phyloP scores from a whole-genome alignment of 495 filamentous ascomycete species.

The Neurospora sp. region DNA sequence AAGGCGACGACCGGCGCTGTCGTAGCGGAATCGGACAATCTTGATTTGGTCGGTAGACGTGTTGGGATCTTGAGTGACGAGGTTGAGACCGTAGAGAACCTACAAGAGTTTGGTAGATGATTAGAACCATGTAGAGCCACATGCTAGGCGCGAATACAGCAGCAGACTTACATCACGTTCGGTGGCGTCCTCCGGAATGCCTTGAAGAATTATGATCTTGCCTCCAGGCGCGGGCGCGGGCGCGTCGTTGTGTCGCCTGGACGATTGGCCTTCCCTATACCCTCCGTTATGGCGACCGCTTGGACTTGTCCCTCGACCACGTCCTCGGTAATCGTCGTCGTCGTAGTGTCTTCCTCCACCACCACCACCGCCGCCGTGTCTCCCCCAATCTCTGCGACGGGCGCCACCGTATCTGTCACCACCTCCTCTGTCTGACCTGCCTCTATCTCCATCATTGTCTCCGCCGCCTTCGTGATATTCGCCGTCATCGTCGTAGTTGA shows the following conservation, averaged over 20 bases:
- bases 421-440: neutral
- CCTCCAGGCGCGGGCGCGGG: slow-evolving; percentile 2
- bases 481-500: slow-evolving; percentile 24
- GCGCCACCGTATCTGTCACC: neutral
- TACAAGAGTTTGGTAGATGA: neutral
- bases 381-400: neutral
- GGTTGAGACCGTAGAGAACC: slow-evolving; percentile 24
- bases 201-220: slow-evolving; percentile 13
- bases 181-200: slow-evolving; percentile 21
- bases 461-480: neutral
- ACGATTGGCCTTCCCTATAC: neutral
- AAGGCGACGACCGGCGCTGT: slow-evolving; percentile 22
- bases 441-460: neutral
- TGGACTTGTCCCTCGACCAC: neutral
- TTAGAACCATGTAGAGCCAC: neutral
- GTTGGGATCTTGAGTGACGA: slow-evolving; percentile 15
- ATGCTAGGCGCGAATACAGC: neutral
- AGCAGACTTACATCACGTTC: slow-evolving; percentile 18
- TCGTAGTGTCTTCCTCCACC: neutral
- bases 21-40: slow-evolving; percentile 15
- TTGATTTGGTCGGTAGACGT: slow-evolving; percentile 21
- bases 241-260: neutral
- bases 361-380: neutral
- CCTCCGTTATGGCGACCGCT: neutral
- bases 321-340: neutral